phyloP scores from a whole-genome alignment of 371 early-diverging fungal genomes.

The Mucor indicus region DNA sequence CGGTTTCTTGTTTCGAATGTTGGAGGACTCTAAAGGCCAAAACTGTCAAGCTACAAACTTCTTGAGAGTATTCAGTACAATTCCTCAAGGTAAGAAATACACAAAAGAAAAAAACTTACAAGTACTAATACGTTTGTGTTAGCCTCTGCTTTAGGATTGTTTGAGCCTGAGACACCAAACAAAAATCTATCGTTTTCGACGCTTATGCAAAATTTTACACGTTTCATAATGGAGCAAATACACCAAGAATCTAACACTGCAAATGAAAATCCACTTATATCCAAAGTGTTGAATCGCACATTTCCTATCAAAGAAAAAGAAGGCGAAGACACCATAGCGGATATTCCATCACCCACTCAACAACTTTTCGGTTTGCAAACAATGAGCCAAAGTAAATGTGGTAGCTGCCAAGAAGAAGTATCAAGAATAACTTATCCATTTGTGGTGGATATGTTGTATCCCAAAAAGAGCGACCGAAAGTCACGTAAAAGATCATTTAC shows the following conservation, averaged over 20 bases:
- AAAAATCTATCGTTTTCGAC: conserved; percentile 59
- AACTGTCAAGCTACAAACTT: conserved; percentile 96
- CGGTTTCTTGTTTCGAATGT: conserved; percentile 88
- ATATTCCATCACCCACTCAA: conserved; percentile 60
- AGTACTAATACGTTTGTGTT: background rate
- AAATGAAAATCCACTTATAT: conserved; percentile 33
- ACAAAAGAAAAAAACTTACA: background rate
- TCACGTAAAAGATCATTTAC: conserved; percentile 50
- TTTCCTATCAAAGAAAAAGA: conserved; percentile 3
- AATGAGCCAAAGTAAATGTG: conserved; percentile 60
- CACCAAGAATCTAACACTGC: conserved; percentile 64
- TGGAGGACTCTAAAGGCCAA: conserved; percentile 82
- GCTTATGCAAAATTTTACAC: conserved; percentile 80
- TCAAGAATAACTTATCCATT: conserved; percentile 69
- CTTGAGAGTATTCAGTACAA: conserved; percentile 74
- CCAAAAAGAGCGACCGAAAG: conserved; percentile 48
- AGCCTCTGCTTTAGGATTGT: conserved; percentile 78
- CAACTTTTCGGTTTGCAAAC: conserved; percentile 72
- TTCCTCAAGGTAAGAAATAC: conserved; percentile 68
- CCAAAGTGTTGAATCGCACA: conserved; percentile 12
- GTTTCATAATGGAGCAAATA: conserved; percentile 89
- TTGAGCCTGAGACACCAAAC: conserved; percentile 79
- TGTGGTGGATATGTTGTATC: conserved; percentile 79
- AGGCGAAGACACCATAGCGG: background rate
- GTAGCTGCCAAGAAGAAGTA: conserved; percentile 57